Base-by-base conservation (phyloP, 176 grass and related monocot species). In the Otatea glauca region DNA sequence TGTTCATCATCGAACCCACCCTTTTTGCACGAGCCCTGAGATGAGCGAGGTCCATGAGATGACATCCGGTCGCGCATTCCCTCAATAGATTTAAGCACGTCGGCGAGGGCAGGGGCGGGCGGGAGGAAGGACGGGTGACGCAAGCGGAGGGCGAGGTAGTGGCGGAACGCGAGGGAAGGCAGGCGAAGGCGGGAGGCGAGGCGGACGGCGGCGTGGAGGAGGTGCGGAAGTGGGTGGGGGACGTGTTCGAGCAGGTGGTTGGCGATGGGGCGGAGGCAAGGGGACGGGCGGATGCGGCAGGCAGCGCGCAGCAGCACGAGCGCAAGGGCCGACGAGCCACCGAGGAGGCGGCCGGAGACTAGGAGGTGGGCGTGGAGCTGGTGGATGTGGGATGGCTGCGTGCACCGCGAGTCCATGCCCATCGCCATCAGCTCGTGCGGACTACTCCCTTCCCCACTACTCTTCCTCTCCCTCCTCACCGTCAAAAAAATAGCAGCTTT, bases 41-140 rank as follows among this genome's bases (percentile, higher is more conserved):
- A 94, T 90, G 18, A 88, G 75, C 0, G 90, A 92, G 41, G 93
- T 92, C 93, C 93, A 94, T 1, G 93, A 88, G 27, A 94, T 37
- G 3, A 94, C 88, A 48, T 94, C n/a, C 75, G 78, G 44, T 74
- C 41, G 0, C 24, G 20, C 86, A 90, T 87, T 87, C 64, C 67
- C 1, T 88, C 88, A 50, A 94, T 48, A 34, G 21, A 74, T 67
- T 86, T 94, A 51, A 94, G 85, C 48, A 90, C 83, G 48, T 82
- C 85, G 0, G 70, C 88, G 3, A 94, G 58, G 79, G 88, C 86
- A n/a, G 91, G 32, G 7, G 70, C 35, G 0, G 91, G 88, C 3
- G 88, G 88, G 39, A 81, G 70, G 43, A 88, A 65, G 0, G 41
- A 6, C 24, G 64, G 88, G 79, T 66, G 85, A 21, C 21, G 49